Conservation (phyloP, 805 yeast genomes). For the Yamadazyma laniorum region DNA sequence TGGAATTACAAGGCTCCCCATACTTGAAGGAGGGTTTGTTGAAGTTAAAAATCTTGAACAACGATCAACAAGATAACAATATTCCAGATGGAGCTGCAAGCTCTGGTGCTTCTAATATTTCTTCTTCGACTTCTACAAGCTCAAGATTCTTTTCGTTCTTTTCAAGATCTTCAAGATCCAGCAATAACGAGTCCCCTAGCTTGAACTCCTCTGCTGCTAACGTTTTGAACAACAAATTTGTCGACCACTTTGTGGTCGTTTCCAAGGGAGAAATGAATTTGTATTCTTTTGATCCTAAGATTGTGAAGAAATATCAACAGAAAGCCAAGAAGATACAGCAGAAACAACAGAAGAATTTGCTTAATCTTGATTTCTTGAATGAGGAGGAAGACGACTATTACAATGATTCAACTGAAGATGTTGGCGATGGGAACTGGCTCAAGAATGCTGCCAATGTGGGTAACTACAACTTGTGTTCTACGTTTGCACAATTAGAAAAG, state of each 20-base stretch:
- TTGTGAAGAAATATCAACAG: conserved; percentile 40
- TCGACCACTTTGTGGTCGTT: conserved; percentile 60
- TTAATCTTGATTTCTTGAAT: conserved; percentile 10
- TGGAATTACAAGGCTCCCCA: conserved; percentile 72
- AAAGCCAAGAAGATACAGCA: conserved; percentile 22
- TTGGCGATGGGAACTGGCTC: conserved; percentile 71
- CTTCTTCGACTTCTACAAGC: conserved; percentile 18
- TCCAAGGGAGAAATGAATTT: conserved; percentile 63
- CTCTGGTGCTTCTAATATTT: conserved; percentile 14
- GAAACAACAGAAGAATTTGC: conserved; percentile 15
- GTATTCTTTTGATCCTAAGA: conserved; percentile 51
- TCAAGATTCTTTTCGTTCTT: conserved; percentile 31
- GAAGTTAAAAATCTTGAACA: conserved; percentile 37
- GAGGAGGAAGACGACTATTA: conserved; percentile 13
- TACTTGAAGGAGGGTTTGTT: conserved; percentile 75
- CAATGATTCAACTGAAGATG: conserved; percentile 21
- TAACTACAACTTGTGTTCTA: conserved; percentile 50
- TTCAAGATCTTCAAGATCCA: conserved; percentile 13
- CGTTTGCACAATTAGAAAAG: conserved; percentile 44
- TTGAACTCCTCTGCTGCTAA: conserved; percentile 16
- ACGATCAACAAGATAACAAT: conserved; percentile 35
- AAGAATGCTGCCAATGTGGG: conserved; percentile 59
- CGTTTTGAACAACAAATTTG: conserved; percentile 29
- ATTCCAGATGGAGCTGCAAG: conserved; percentile 10
- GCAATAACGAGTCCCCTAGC: background rate